Conservation (phyloP, 257 asterid species). For the Salvia rosmarinus region DNA sequence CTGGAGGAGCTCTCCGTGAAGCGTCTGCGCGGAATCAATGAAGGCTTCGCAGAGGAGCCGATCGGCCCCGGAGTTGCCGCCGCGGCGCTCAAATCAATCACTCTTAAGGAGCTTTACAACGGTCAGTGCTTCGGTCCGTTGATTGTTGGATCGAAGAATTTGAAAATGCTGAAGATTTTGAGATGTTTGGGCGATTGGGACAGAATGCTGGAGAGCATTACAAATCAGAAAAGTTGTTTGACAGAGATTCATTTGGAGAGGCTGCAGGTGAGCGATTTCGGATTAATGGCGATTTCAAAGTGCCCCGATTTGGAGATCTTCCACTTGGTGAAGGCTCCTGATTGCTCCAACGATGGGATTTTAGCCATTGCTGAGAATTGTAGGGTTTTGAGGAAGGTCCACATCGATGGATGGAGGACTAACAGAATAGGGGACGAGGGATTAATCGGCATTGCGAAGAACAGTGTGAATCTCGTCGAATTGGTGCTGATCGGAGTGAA, state of each 20-base stretch:
- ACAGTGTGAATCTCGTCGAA: slow-evolving; percentile 65
- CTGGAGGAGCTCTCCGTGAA: slow-evolving; percentile 79
- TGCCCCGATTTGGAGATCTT: slow-evolving; percentile 66
- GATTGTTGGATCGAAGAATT: slow-evolving; percentile 58
- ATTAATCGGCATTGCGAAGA: slow-evolving; percentile 66
- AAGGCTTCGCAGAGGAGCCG: slow-evolving; percentile 58
- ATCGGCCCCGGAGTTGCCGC: slow-evolving; percentile 76
- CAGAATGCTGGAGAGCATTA: slow-evolving; percentile 53
- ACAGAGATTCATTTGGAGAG: slow-evolving; percentile 79
- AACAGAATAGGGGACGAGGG: slow-evolving; percentile 84
- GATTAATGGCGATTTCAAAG: slow-evolving; percentile 61
- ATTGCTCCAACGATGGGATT: slow-evolving; percentile 72
- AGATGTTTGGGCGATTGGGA: slow-evolving; percentile 91
- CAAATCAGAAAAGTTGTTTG: slow-evolving; percentile 49
- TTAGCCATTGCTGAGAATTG: slow-evolving; percentile 70
- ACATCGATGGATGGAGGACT: slow-evolving; percentile 88
- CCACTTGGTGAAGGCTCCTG: slow-evolving; percentile 76
- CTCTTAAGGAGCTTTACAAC: slow-evolving; percentile 74
- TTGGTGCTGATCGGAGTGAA: slow-evolving; percentile 84
- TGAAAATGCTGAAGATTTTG: slow-evolving; percentile 65
- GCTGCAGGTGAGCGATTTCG: slow-evolving; percentile 75
- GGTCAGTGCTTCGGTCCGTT: slow-evolving; percentile 78
- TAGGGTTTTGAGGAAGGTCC: slow-evolving; percentile 79
- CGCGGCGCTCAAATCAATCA: slow-evolving; percentile 58
- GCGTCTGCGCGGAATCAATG: slow-evolving; percentile 68